These are phyloP conservation scores for Eucalyptus erythrocorys DNA, from an alignment of 345 rosid species.

Conservation along the genomic window DNA sequence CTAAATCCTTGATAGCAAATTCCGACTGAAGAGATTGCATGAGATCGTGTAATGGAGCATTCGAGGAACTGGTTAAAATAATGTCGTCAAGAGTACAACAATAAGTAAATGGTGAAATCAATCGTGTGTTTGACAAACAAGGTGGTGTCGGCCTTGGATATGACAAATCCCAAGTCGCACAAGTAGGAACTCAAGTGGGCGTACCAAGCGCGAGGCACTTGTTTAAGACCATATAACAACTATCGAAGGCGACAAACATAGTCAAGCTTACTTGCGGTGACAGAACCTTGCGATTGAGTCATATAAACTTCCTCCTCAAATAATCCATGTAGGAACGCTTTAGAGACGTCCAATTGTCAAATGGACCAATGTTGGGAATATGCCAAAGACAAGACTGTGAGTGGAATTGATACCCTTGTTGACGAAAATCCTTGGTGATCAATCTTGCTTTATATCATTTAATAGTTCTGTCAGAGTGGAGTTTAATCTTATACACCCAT, in stretches of 20 bases:
- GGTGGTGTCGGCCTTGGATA: background rate
- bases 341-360: background rate
- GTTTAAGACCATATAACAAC: background rate
- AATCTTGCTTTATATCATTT: background rate
- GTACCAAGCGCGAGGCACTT: background rate
- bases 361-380: background rate
- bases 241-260: fast-evolving
- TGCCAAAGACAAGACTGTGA: background rate
- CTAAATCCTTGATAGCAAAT: background rate
- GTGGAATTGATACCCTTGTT: background rate
- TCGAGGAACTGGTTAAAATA: no score
- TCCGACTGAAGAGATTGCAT: background rate
- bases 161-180: background rate
- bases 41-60: background rate
- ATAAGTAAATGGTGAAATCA: background rate
- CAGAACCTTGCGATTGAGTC: background rate
- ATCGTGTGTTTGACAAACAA: no score
- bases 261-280: background rate
- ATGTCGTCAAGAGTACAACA: background rate
- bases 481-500: no score
- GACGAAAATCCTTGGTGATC: background rate
- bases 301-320: background rate
- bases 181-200: background rate
- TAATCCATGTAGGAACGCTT: background rate
- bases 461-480: no score